Conservation (phyloP, 2,329 filamentous ascomycete genomes). For the Dactylellina sp. region DNA sequence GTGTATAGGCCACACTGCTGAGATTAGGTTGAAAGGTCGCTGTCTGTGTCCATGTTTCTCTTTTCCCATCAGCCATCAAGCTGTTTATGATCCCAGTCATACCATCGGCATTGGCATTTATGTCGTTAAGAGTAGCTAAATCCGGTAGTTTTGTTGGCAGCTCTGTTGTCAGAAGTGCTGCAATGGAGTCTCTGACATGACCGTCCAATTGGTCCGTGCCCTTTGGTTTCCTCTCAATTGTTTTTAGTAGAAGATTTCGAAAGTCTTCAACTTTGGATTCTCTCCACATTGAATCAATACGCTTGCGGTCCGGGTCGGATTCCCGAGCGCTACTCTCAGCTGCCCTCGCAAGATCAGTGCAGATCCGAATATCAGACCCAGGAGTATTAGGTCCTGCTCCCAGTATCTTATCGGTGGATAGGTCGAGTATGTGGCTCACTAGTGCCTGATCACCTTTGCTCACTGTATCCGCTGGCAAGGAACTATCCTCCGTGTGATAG, state of each 20-base stretch:
- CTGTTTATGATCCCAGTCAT: neutral
- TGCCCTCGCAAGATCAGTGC: constrained; percentile 2
- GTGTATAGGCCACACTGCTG: too few relatives aligned
- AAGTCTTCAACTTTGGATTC: constrained; percentile 9
- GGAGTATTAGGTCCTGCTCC: neutral
- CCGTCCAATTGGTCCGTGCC: constrained; percentile 7
- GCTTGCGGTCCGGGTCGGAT: neutral
- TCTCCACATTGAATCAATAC: constrained; percentile 15
- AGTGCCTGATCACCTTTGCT: neutral
- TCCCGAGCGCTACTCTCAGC: neutral
- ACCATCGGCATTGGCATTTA: neutral
- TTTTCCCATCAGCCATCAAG: neutral
- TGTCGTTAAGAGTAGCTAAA: neutral
- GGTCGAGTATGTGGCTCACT: constrained; percentile 3
- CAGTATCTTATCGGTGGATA: neutral
- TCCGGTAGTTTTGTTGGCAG: constrained; percentile 12
- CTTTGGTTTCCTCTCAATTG: neutral
- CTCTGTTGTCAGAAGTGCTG: constrained; percentile 1
- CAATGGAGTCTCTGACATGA: constrained; percentile 37
- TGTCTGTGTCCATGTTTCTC: constrained; percentile 1
- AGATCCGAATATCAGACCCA: neutral
- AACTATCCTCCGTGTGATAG: neutral
- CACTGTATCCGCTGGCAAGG: neutral
- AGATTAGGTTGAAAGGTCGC: neutral
- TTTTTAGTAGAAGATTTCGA: neutral